Evolutionary conservation across 169 alveolate genomes (phyloP).

Genomic region (Plasmodium coatneyi): DNA sequence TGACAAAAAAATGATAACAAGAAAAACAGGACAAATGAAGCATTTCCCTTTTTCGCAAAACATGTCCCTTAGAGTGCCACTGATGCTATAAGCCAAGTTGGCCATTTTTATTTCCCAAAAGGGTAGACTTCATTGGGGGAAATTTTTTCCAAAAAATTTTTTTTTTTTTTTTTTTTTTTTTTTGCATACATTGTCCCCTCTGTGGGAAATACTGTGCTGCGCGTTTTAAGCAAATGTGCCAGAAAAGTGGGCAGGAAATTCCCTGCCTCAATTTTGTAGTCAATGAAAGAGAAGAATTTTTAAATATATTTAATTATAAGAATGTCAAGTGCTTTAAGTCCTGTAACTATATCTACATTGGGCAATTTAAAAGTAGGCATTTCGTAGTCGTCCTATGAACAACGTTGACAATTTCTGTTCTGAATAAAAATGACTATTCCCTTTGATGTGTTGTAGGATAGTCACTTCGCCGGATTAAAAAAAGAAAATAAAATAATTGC

Average conservation of each 20-base stretch:
- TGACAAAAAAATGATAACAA: too few relatives aligned
- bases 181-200: background rate
- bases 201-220: background rate
- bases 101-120: background rate
- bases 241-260: background rate
- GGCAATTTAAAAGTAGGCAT: conserved; percentile 57
- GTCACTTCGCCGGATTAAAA: background rate
- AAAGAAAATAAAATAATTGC: background rate
- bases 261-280: conserved; percentile 22
- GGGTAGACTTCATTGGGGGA: background rate
- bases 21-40: background rate
- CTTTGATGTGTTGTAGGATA: background rate
- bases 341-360: conserved; percentile 50
- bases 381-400: background rate
- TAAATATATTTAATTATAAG: conserved; percentile 65
- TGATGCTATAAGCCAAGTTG: background rate
- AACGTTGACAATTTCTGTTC: background rate
- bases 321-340: conserved; percentile 38
- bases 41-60: background rate
- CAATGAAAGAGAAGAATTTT: conserved; percentile 61
- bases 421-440: background rate
- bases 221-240: conserved; percentile 8
- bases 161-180: background rate
- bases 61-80: background rate
- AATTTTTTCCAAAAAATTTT: background rate